Conservation (phyloP, 1,284 basidiomycete species). For the Leucocoprinus gongylophorus region DNA sequence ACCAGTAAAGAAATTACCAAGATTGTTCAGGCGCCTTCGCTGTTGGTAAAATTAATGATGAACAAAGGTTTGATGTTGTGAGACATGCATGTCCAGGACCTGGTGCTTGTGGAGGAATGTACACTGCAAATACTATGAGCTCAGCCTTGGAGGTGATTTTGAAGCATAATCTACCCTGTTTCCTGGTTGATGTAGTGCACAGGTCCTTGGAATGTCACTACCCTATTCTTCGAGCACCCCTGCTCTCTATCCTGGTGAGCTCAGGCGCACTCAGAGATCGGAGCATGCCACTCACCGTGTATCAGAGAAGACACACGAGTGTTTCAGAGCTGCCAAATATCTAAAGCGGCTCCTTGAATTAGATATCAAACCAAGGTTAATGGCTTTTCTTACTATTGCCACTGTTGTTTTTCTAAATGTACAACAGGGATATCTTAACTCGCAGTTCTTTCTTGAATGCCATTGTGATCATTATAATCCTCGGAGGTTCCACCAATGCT, state of each 20-base stretch:
- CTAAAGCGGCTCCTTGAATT: constrained; percentile 77
- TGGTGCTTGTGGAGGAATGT: constrained; percentile 81
- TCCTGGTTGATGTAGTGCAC: neutral
- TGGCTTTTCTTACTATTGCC: neutral
- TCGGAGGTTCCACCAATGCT: constrained; percentile 92
- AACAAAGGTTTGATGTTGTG: constrained; percentile 74
- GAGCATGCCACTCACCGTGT: neutral
- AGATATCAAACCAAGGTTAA: constrained; percentile 78
- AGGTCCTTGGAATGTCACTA: constrained; percentile 77
- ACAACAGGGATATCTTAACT: constrained; percentile 80
- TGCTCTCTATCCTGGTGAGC: constrained; percentile 63
- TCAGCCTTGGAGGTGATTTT: constrained; percentile 70
- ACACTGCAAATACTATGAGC: constrained; percentile 88
- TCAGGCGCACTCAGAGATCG: neutral
- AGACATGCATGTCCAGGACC: constrained; percentile 78
- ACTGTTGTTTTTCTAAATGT: neutral
- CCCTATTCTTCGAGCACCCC: constrained; percentile 86
- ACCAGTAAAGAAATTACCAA: neutral
- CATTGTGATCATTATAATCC: constrained; percentile 75
- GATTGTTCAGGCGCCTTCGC: constrained; percentile 53
- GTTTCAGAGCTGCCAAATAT: constrained; percentile 75
- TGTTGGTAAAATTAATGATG: constrained; percentile 68
- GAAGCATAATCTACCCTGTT: neutral
- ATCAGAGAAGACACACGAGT: constrained; percentile 79
- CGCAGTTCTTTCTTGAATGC: constrained; percentile 90